Evolutionary conservation across 2,329 filamentous ascomycete genomes (phyloP).

Genomic region (Lithohypha guttulata): DNA sequence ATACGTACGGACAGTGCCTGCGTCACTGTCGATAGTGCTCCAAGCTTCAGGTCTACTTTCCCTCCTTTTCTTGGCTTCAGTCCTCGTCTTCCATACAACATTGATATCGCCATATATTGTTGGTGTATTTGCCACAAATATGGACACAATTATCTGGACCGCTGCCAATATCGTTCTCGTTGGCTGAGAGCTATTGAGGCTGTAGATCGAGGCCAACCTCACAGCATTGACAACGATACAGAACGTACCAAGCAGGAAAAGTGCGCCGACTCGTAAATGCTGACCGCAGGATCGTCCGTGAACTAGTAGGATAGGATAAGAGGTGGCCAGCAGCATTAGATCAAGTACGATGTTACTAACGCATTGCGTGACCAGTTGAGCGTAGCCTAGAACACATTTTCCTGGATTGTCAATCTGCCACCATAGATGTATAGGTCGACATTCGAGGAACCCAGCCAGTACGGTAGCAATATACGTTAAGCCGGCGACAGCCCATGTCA

Average conservation of each 20-base stretch:
- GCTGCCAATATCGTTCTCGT: conserved; percentile 32
- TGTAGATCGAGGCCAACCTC: conserved; percentile 29
- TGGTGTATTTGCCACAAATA: conserved; percentile 31
- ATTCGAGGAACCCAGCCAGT: conserved; percentile 29
- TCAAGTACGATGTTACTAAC: conserved; percentile 28
- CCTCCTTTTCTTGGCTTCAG: conserved; percentile 13
- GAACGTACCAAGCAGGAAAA: conserved; percentile 32
- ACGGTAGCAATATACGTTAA: conserved; percentile 26
- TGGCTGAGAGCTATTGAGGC: conserved; percentile 27
- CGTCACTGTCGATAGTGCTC: too few species aligned
- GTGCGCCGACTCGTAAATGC: conserved; percentile 26
- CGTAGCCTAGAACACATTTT: conserved; percentile 26
- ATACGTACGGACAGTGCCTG: too few species aligned
- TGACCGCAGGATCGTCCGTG: conserved; percentile 16
- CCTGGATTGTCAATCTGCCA: conserved; percentile 42
- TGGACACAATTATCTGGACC: conserved; percentile 27
- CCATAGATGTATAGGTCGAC: conserved; percentile 42
- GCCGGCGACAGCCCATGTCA: conserved; percentile 24
- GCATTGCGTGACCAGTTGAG: conserved; percentile 28
- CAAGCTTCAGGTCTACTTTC: conserved; percentile 17
- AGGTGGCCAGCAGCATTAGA: conserved; percentile 24
- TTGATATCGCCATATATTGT: conserved; percentile 26
- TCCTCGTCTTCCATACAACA: conserved; percentile 13
- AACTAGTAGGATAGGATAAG: conserved; percentile 24
- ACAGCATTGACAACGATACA: conserved; percentile 33